Percentiles rank a stretch among this genome's conserved stretches.
Evolutionary conservation across 2,329 filamentous ascomycete genomes (phyloP).

Genomic region (Penicillium sp.): DNA sequence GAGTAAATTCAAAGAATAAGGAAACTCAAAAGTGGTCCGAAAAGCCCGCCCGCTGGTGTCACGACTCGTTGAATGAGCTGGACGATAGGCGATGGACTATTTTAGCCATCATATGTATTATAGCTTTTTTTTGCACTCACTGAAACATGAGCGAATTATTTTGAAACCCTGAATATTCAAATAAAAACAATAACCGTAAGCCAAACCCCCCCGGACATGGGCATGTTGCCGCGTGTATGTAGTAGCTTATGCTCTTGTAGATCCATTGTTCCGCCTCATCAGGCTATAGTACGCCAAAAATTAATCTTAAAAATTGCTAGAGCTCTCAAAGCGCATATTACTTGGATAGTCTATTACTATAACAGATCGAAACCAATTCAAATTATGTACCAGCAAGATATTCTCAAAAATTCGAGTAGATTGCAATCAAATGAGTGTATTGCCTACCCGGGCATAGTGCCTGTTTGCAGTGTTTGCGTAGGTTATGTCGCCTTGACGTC

Average conservation of each 20-base stretch:
- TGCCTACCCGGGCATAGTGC: constrained; percentile 1
- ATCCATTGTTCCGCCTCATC: too few relatives aligned
- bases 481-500: constrained; percentile 18
- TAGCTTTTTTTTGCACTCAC: constrained; percentile 21
- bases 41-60: constrained; percentile 64
- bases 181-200: background rate
- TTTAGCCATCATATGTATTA: constrained; percentile 21
- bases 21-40: constrained; percentile 59
- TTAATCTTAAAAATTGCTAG: too few relatives aligned
- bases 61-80: constrained; percentile 52
- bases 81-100: constrained; percentile 9
- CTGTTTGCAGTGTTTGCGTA: constrained; percentile 17
- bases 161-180: background rate
- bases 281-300: too few relatives aligned
- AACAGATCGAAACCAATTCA: too few relatives aligned
- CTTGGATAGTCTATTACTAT: too few relatives aligned
- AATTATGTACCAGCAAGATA: too few relatives aligned
- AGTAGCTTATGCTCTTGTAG: too few relatives aligned
- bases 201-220: too few relatives aligned
- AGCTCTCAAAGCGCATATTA: too few relatives aligned
- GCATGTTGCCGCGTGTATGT: too few relatives aligned
- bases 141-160: constrained; percentile 22
- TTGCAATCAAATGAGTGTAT: background rate
- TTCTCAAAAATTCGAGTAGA: too few relatives aligned
- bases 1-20: constrained; percentile 61